Conservation (phyloP, 441 rosid species). For the Erodium texanum region DNA sequence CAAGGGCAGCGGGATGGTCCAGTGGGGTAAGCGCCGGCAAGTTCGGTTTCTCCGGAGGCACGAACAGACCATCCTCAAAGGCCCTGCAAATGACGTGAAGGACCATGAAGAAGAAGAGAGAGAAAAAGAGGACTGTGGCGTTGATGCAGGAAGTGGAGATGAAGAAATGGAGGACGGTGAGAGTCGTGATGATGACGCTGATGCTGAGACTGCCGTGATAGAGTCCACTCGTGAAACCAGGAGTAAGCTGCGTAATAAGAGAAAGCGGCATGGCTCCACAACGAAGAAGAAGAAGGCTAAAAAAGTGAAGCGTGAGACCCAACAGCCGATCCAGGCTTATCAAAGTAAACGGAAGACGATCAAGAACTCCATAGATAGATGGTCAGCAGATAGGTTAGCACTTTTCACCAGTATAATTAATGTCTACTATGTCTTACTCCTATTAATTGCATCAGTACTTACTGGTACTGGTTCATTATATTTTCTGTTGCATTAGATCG, state of each 20-base stretch:
- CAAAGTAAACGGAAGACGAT: conserved; percentile 30
- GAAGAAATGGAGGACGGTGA: conserved; percentile 16
- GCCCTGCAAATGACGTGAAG: conserved; percentile 6
- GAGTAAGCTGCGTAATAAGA: conserved; percentile 34
- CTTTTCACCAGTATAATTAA: neutral
- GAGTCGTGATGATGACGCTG: conserved; percentile 2
- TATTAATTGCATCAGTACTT: neutral
- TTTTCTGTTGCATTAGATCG: neutral
- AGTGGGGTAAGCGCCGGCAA: conserved; percentile 73
- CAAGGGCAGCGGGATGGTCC: conserved; percentile 37
- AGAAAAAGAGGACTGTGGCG: conserved; percentile 15
- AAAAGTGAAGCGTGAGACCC: conserved; percentile 26
- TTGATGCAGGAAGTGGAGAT: conserved; percentile 9
- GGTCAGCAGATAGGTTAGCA: conserved; percentile 69
- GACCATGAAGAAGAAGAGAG: conserved; percentile 8
- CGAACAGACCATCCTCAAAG: conserved; percentile 20
- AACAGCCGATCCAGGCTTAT: conserved; percentile 29
- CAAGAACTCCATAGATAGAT: conserved; percentile 48
- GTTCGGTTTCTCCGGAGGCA: conserved; percentile 44
- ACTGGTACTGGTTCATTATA: neutral
- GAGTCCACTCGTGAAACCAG: conserved; percentile 2
- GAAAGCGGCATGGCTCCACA: conserved; percentile 26
- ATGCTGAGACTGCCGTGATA: conserved; percentile 6
- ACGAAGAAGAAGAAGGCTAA: conserved; percentile 21
- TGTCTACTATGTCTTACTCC: neutral